Percentiles rank a stretch among this genome's conserved stretches.
phyloP scores from a whole-genome alignment of 73 alveolate genomes.

The Tetrahymena thermophila region DNA sequence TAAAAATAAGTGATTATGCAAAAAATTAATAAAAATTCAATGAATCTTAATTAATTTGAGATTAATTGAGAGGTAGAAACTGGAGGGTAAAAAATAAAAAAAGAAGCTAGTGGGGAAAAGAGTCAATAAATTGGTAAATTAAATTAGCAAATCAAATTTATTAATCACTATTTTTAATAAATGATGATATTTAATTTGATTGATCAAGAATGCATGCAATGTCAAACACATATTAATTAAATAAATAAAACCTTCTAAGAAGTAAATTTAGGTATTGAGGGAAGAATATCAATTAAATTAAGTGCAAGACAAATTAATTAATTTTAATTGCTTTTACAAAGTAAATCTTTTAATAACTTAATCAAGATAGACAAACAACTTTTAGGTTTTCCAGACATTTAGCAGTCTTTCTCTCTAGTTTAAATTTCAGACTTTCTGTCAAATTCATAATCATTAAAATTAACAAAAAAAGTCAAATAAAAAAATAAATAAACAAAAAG shows the following conservation, averaged over 20 bases:
- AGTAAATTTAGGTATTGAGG: not conserved
- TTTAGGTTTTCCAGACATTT: not conserved
- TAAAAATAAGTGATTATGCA: no score
- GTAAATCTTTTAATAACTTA: not conserved
- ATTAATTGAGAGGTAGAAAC: not conserved
- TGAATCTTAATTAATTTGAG: not conserved
- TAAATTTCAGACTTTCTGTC: not conserved
- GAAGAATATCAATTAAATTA: not conserved
- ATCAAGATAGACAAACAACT: not conserved
- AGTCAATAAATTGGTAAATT: not conserved
- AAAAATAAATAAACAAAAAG: not conserved
- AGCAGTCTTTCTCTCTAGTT: not conserved
- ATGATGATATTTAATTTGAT: not conserved
- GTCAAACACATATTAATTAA: not conserved
- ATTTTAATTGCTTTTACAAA: not conserved
- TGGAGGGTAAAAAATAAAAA: no score
- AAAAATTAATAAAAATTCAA: no score
- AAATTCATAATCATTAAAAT: not conserved
- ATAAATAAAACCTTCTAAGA: not conserved
- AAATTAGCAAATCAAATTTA: not conserved
- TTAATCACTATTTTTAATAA: not conserved
- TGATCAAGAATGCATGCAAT: no score
- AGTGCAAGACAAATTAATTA: not conserved
- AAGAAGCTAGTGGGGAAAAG: not conserved
- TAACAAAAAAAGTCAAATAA: not conserved